These are phyloP conservation scores for Pseudocercospora pini-densiflorae DNA, from an alignment of 2,329 filamentous ascomycete species.

Conservation along the genomic window DNA sequence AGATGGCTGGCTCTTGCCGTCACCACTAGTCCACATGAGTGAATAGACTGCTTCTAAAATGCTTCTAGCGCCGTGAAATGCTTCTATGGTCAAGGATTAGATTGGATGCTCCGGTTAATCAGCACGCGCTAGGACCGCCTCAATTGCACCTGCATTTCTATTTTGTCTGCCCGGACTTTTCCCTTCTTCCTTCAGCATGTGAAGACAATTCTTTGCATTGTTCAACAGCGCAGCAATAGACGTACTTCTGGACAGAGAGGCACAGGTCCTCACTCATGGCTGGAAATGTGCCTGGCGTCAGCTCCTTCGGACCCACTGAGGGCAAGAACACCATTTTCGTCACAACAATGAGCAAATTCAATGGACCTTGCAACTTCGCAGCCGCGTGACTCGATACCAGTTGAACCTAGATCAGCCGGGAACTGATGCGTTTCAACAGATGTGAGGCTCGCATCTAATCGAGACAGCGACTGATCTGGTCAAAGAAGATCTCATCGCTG, in stretches of 20 bases:
- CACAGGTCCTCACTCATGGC: too few relatives aligned
- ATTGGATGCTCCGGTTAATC: not conserved
- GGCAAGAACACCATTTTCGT: too few relatives aligned
- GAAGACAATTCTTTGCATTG: not conserved
- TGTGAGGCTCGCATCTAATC: too few relatives aligned
- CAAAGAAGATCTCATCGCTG: not conserved
- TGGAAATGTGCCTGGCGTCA: too few relatives aligned
- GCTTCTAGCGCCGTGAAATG: not conserved
- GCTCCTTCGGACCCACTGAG: too few relatives aligned
- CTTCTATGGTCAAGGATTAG: not conserved
- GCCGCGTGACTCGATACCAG: not conserved
- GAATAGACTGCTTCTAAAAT: not conserved
- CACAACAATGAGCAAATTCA: not conserved
- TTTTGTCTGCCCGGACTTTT: not conserved
- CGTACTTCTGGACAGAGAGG: not conserved
- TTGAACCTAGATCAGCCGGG: not conserved
- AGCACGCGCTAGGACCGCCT: not conserved
- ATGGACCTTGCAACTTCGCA: not conserved
- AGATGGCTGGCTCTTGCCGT: not conserved
- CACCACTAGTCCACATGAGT: not conserved
- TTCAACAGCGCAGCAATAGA: not conserved
- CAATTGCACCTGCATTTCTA: conserved; percentile 2
- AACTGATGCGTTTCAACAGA: not conserved
- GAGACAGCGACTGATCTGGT: too few relatives aligned
- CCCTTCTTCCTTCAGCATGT: not conserved